A percentile compares a stretch with the other conserved stretches of the same genome.
Conservation (phyloP, 2,329 filamentous ascomycete species). For the Plenodomus biglobosus region DNA sequence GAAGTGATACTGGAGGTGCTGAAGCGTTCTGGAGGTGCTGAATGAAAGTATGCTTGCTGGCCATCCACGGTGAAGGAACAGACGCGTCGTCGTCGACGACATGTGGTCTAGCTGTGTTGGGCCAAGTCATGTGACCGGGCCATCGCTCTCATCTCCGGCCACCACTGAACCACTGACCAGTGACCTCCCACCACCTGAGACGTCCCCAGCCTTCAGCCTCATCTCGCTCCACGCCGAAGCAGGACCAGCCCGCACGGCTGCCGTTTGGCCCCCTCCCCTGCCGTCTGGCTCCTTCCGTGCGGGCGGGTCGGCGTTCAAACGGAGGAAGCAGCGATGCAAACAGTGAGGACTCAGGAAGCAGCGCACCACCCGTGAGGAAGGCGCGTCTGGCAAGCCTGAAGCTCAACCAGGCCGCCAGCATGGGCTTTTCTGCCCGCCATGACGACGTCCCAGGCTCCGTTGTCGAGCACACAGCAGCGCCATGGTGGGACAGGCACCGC, state of each 20-base stretch:
- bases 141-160: conserved; percentile 8
- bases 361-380: not conserved
- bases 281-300: conserved; percentile 21
- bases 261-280: conserved; percentile 9
- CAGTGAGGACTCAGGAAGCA: too few relatives aligned
- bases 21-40: too few relatives aligned
- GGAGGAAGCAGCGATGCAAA: conserved; percentile 15
- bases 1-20: not conserved
- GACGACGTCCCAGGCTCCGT: conserved; percentile 3
- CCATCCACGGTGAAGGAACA: too few relatives aligned
- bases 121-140: too few relatives aligned
- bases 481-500: conserved; percentile 22
- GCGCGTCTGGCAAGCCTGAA: not conserved
- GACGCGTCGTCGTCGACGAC: too few relatives aligned
- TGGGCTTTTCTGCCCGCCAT: conserved; percentile 2
- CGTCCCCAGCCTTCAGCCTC: conserved; percentile 1
- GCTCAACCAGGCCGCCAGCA: too few relatives aligned
- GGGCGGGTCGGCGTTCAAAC: conserved; percentile 12
- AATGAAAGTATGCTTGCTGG: too few relatives aligned
- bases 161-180: too few relatives aligned
- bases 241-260: too few relatives aligned
- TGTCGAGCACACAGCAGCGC: conserved; percentile 17
- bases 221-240: conserved; percentile 2
- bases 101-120: too few relatives aligned
- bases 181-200: too few relatives aligned